Base-by-base conservation (phyloP, 2,329 filamentous ascomycete species). In the Pseudonectria foliicola region DNA sequence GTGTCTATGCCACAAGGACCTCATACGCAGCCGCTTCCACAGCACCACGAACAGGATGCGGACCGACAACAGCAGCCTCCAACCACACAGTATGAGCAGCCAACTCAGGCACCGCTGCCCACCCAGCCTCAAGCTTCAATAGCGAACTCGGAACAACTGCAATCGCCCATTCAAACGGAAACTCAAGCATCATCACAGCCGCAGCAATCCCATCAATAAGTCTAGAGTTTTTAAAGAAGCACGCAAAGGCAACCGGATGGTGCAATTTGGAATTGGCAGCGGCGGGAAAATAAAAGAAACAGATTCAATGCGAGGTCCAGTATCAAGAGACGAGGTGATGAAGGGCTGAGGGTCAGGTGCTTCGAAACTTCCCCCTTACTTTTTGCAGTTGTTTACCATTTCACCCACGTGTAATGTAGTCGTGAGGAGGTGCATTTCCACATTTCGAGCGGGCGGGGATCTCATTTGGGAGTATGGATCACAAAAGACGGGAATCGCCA, bases 361-460 rank as follows among this genome's bases (percentile, higher is more conserved):
- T 21, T n/a, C n/a, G n/a, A 21, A 6, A 21, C 18, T 21, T 21
- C 8, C 5, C 18, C 18, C n/a, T n/a, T 21, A 21, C 8, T 21
- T 8, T 21, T 21, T 21, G 18, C 18, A 6, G 18, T 34, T 48
- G n/a, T 48, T 43, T 38, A 44, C 43, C 43, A 39, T 33, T 44
- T 50, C 48, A 49, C 39, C 32, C 44, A 31, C 40, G 43, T 52
- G 47, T 49, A 52, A 49, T 52, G 39, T 46, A 44, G 37, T 34
- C 34, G 27, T 33, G 42, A 29, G 15, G 33, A 40, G 39, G 46
- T 44, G 37, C 33, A 24, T 27, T 37, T 30, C 18, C 10, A 18
- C 34, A 29, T 35, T 46, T 42, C 27, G 18, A 48, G 46, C 43
- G 46, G 44, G 44, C 38, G 38, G 40, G 42, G 44, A 33, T 38